Evolutionary conservation across 257 asterid genomes (phyloP), one percentile per base, ranked within the genome.

Genomic region (Oldenlandia corymbosa): DNA sequence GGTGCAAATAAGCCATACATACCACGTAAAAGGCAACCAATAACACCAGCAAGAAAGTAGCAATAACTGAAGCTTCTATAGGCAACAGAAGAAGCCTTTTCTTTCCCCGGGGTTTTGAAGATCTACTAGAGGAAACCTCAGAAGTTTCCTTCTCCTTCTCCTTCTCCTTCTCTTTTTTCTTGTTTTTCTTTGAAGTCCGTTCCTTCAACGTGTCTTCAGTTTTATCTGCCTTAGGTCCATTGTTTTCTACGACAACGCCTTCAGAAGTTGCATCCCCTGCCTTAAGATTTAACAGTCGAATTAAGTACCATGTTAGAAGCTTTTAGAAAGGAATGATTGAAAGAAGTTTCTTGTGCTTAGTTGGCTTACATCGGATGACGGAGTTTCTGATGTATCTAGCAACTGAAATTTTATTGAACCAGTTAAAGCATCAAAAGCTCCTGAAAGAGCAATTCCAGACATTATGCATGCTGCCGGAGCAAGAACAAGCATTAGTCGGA

Each of bases 381-480:
- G 51, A 23, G 63, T 71, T 54, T 72, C 43, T 43, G 76, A 54
- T 62, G 71, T 70, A 53, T 63, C 78, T 71, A 66, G 78, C 66
- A 82, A 70, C 74, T 88, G 90, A 73, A 73, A 80, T 79, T 90
- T 93, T 70, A 93, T 74, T 34, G 99, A 93, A 69, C 89, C 77
- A 60, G 99, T 90, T 52, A 93, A 75, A 75, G 88, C 94, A 63
- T 73, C 91, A 78, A 90, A 90, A 50, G 99, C 95, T 79, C 85
- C 88, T 7, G 99, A 93, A 67, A 93, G 96, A 63, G 99, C 99
- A 63, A 90, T 93, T 75, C 97, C 99, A 73, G 99, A 93, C 97
- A 93, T 81, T 76, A 93, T 88, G 78, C 99, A 93, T 64, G 99
- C 99, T 16, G 97, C 99, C 47, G 99, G 97, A 73, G 99, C 99